These are phyloP conservation scores for Leptomonas pyrrhocoris DNA, from an alignment of 208 protist species.

Conservation along the genomic window DNA sequence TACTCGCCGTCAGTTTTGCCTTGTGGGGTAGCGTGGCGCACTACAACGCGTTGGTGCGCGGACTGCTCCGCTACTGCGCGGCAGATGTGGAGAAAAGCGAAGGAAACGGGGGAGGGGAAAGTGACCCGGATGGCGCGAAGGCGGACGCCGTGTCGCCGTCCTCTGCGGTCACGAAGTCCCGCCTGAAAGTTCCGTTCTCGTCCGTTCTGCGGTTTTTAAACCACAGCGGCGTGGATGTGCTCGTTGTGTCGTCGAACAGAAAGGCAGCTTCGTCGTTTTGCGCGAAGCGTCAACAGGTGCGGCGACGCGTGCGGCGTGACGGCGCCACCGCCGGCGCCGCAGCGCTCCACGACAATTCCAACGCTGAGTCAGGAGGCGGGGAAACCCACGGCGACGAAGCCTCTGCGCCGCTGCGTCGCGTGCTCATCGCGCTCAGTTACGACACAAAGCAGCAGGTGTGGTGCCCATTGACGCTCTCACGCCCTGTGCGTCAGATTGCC, in stretches of 20 bases:
- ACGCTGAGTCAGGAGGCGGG: no score
- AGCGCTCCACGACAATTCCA: no score
- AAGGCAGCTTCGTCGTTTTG: constrained; percentile 50
- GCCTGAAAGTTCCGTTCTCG: constrained; percentile 27
- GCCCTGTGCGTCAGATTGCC: constrained; percentile 37
- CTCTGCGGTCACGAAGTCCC: neutral
- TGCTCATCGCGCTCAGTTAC: constrained; percentile 61
- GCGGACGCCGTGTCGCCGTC: neutral
- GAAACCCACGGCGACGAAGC: no score
- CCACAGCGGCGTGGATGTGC: constrained; percentile 45
- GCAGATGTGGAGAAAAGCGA: constrained; percentile 1
- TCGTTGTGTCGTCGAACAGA: constrained; percentile 41
- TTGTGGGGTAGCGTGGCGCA: constrained; percentile 60
- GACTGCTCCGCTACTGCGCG: constrained; percentile 37
- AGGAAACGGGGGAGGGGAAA: no score
- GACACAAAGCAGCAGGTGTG: constrained; percentile 42
- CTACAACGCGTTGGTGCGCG: constrained; percentile 59
- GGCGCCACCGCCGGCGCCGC: neutral
- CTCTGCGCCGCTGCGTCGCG: constrained; percentile 24
- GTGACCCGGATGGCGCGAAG: neutral
- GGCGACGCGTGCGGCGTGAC: neutral
- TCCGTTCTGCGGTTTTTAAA: constrained; percentile 53
- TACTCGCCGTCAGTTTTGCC: constrained; percentile 56
- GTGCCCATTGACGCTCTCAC: constrained; percentile 45
- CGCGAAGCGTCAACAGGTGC: constrained; percentile 37